These are phyloP conservation scores for Rhizopogon vulgaris DNA, from an alignment of 768 basidiomycete genomes.

Conservation along the genomic window DNA sequence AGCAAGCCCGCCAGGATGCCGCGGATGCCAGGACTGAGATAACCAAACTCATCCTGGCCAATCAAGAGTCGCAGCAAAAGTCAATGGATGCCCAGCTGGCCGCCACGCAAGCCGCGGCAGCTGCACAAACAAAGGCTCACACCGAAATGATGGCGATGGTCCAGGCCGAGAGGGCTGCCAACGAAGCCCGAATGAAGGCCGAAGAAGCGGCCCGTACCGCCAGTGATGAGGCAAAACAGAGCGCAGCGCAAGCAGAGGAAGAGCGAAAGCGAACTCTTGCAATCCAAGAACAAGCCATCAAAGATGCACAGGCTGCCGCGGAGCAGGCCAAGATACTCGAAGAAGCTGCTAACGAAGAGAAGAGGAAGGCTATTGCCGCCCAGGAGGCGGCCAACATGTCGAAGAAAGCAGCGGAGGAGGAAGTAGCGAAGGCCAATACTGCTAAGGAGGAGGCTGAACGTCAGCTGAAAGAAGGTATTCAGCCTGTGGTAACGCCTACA, in stretches of 20 bases:
- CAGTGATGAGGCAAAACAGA: not conserved
- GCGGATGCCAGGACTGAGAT: not conserved
- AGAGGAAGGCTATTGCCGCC: constrained; percentile 9
- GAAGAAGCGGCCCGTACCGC: constrained; percentile 7
- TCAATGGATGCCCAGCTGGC: not conserved
- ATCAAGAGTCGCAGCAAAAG: not conserved
- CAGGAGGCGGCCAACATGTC: constrained; percentile 9
- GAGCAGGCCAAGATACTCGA: constrained; percentile 3
- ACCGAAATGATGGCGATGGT: not conserved
- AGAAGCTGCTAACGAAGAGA: constrained; percentile 15
- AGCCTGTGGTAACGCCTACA: constrained; percentile 18
- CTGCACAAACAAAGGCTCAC: not conserved
- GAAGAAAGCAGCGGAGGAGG: constrained; percentile 10
- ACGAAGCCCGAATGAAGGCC: constrained; percentile 3
- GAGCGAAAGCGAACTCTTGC: constrained; percentile 4
- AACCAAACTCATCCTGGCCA: not conserved
- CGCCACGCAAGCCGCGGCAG: not conserved
- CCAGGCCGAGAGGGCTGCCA: not conserved
- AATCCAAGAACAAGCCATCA: constrained; percentile 6
- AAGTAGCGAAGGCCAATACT: constrained; percentile 2
- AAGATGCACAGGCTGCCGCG: constrained; percentile 4
- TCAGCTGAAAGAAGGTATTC: constrained; percentile 18
- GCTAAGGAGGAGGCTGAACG: constrained; percentile 13
- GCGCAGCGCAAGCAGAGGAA: constrained; percentile 1
- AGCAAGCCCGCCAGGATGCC: constrained; percentile 1